Evolutionary conservation across 805 yeast genomes (phyloP).

Genomic region (Kodamaea neixiangensis): DNA sequence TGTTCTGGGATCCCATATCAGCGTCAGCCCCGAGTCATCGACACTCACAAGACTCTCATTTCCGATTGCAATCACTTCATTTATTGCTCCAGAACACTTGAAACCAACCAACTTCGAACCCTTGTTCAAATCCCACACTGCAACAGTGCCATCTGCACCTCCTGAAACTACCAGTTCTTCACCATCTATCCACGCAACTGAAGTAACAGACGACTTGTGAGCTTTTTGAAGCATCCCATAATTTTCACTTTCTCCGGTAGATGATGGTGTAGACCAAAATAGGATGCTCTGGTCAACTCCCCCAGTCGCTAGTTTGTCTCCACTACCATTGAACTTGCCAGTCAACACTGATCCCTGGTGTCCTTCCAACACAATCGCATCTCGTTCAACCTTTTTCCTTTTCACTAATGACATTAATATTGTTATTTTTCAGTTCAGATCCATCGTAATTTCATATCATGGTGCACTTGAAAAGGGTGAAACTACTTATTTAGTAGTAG

Average conservation of each 20-base stretch:
- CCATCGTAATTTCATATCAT: not conserved
- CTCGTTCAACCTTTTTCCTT: conserved; percentile 25
- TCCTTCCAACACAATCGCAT: conserved; percentile 45
- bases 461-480: no score
- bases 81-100: conserved; percentile 56
- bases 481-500: no score
- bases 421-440: not conserved
- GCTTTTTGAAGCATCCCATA: conserved; percentile 48
- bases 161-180: conserved; percentile 48
- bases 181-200: conserved; percentile 54
- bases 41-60: conserved; percentile 39
- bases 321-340: conserved; percentile 53
- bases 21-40: conserved; percentile 63
- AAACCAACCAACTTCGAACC: conserved; percentile 47
- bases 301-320: conserved; percentile 58
- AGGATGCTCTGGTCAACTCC: conserved; percentile 57
- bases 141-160: conserved; percentile 63
- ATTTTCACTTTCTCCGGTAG: conserved; percentile 31
- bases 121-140: conserved; percentile 61
- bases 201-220: conserved; percentile 66
- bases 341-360: conserved; percentile 57
- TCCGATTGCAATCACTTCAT: conserved; percentile 41
- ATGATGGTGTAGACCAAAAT: conserved; percentile 46
- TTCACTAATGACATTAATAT: conserved; percentile 35
- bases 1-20: conserved; percentile 67